A percentile compares a stretch with the other conserved stretches of the same genome.
Evolutionary conservation across 1,284 basidiomycete genomes (phyloP).

Genomic region (Pisolithus thermaeus): DNA sequence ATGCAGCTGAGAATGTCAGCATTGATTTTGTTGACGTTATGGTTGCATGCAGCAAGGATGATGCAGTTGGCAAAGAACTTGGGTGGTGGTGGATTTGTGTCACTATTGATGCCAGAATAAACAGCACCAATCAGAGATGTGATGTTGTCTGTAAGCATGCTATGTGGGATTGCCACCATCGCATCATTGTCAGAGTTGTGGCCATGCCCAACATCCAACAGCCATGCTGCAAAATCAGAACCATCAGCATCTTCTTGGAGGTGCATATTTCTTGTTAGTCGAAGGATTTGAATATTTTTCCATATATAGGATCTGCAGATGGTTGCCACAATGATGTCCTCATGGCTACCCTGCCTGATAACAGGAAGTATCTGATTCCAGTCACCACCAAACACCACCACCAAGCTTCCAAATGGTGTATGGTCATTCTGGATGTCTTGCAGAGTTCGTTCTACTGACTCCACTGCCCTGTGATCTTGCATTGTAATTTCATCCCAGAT

Average conservation of each 20-base stretch:
- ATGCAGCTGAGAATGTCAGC: neutral
- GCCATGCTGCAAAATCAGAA: constrained; percentile 32
- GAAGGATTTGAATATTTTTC: constrained; percentile 24
- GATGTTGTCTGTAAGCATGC: neutral
- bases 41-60: neutral
- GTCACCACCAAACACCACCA: constrained; percentile 36
- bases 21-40: neutral
- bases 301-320: constrained; percentile 32
- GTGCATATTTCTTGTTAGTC: constrained; percentile 33
- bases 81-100: constrained; percentile 8
- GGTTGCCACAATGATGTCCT: constrained; percentile 29
- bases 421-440: constrained; percentile 23
- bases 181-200: constrained; percentile 7
- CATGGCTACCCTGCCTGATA: constrained; percentile 22
- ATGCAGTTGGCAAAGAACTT: constrained; percentile 6
- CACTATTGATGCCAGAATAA: neutral
- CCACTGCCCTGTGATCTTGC: constrained; percentile 27
- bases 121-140: neutral
- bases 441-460: constrained; percentile 29
- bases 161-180: neutral
- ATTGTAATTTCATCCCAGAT: constrained; percentile 38
- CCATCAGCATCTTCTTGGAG: constrained; percentile 19
- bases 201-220: constrained; percentile 37
- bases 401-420: constrained; percentile 34
- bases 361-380: constrained; percentile 30